Percentiles rank a stretch among this genome's conserved stretches.
These are phyloP conservation scores for Arxiozyma telluris DNA, from an alignment of 1,139 yeast genomes.

Conservation along the genomic window DNA sequence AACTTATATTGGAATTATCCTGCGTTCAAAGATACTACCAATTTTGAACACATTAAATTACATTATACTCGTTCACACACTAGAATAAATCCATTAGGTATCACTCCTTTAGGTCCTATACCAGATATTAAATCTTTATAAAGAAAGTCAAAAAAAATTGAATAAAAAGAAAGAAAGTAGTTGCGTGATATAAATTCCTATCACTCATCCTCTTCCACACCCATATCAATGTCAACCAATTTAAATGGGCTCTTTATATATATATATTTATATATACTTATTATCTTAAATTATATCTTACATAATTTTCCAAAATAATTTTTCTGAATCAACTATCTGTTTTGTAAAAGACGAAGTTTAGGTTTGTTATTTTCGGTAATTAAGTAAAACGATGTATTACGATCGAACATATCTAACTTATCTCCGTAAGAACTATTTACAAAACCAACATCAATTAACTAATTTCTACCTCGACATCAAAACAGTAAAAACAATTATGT, in stretches of 20 bases:
- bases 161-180: too few species aligned
- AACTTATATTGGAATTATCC: slow-evolving; percentile 78
- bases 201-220: neutral
- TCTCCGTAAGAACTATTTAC: neutral
- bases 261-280: neutral
- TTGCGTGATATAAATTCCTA: neutral
- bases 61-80: slow-evolving; percentile 79
- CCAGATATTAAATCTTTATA: slow-evolving; percentile 45
- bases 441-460: neutral
- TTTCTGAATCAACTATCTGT: neutral
- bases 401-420: neutral
- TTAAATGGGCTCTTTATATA: neutral
- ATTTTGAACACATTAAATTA: slow-evolving; percentile 79
- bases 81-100: slow-evolving; percentile 69
- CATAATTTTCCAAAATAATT: neutral
- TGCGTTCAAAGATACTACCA: slow-evolving; percentile 69
- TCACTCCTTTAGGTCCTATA: slow-evolving; percentile 84
- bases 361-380: too few species aligned
- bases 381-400: neutral
- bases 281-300: too few species aligned
- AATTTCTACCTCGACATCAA: neutral
- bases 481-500: too few species aligned
- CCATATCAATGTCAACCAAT: neutral
- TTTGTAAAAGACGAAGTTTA: too few species aligned
- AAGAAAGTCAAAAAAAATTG: neutral